These are phyloP conservation scores for Chlamydomonas sphaeroides DNA, from an alignment of 139 green algal species.

Conservation along the genomic window DNA sequence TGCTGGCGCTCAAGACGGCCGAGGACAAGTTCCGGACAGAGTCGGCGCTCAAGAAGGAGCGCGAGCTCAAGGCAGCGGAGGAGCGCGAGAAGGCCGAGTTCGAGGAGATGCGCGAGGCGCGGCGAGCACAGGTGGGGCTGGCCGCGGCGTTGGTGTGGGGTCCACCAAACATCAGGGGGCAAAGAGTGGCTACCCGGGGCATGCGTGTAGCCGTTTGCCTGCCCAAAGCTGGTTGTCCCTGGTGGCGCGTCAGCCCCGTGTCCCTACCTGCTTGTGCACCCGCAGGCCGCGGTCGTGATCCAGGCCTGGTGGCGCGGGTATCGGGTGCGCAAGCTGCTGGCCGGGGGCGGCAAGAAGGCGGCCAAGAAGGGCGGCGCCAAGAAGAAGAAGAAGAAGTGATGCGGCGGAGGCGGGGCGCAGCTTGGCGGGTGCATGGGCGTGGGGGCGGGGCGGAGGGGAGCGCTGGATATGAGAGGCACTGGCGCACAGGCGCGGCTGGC, in stretches of 20 bases:
- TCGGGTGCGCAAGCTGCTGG: constrained; percentile 11
- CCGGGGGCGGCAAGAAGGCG: background rate
- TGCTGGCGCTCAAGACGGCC: constrained; percentile 15
- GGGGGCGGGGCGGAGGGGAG: no score
- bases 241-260: no score
- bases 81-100: constrained; percentile 39
- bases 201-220: no score
- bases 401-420: no score
- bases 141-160: no score
- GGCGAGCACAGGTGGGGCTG: no score
- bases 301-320: constrained; percentile 35
- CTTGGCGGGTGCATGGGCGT: background rate
- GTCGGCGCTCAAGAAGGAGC: constrained; percentile 34
- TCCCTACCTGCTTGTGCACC: no score
- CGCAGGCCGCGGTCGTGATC: constrained; percentile 32
- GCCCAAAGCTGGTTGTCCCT: no score
- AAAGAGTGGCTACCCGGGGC: no score
- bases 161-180: no score
- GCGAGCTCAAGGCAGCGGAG: constrained; percentile 14
- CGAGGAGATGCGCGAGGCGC: constrained; percentile 24
- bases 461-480: no score
- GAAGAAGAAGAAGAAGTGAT: constrained; percentile 20
- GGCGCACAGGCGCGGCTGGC: no score
- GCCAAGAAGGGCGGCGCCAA: background rate
- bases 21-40: constrained; percentile 41